These are phyloP conservation scores for Podospora pseudocomata DNA, from an alignment of 495 filamentous ascomycete genomes.

Conservation along the genomic window DNA sequence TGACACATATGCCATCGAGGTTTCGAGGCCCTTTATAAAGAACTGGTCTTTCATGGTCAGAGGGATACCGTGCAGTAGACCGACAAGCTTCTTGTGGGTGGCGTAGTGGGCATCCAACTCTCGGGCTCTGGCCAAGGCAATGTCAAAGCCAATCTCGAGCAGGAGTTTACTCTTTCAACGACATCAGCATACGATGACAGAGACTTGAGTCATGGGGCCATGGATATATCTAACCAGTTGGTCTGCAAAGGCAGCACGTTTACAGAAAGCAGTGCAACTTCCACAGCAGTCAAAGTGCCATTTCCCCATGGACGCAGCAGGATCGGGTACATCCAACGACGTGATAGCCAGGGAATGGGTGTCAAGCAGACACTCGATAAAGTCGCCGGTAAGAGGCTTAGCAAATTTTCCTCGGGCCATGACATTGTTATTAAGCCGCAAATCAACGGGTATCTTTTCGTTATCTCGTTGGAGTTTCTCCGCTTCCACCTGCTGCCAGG, in stretches of 20 bases:
- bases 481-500: neutral
- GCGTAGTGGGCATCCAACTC: slow-evolving; percentile 52
- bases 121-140: slow-evolving; percentile 54
- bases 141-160: slow-evolving; percentile 62
- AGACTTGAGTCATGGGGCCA: neutral
- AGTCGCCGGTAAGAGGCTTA: neutral
- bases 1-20: slow-evolving; percentile 30
- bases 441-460: neutral
- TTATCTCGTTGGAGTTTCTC: neutral
- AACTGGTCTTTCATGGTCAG: slow-evolving; percentile 67
- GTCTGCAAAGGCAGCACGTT: neutral
- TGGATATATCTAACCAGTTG: neutral
- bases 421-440: neutral
- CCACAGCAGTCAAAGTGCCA: neutral
- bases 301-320: neutral
- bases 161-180: slow-evolving; percentile 22
- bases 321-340: neutral
- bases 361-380: neutral
- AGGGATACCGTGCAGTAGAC: slow-evolving; percentile 66
- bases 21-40: slow-evolving; percentile 54
- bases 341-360: neutral
- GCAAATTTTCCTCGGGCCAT: neutral
- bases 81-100: slow-evolving; percentile 29
- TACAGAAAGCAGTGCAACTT: neutral
- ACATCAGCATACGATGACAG: neutral